Percentiles rank a stretch among this genome's conserved stretches.
Conservation (phyloP, 176 grass and related monocot genomes). For the Raddia guianensis region DNA sequence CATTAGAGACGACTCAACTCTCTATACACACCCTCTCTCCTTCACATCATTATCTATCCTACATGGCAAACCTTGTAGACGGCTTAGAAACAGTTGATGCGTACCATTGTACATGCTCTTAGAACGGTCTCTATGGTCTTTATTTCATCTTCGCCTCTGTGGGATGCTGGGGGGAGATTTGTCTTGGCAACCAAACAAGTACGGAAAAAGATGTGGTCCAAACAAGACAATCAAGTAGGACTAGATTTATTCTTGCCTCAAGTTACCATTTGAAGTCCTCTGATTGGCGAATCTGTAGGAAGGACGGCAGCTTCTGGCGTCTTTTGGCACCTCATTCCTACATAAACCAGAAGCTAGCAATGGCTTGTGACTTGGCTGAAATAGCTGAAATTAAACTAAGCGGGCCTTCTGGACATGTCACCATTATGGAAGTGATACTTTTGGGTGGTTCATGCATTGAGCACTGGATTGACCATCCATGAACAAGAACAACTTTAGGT, state of each 20-base stretch:
- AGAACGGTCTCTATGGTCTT: neutral
- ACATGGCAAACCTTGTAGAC: no score
- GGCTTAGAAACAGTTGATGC: no score
- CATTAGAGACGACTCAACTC: no score
- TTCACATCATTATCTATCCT: no score
- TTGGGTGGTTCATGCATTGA: neutral
- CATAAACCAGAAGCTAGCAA: constrained; percentile 6
- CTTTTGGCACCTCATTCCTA: constrained; percentile 25
- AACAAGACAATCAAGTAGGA: constrained; percentile 22
- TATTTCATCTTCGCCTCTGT: constrained; percentile 5
- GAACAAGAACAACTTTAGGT: neutral
- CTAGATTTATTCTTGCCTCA: neutral
- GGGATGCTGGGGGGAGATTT: neutral
- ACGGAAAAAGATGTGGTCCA: constrained; percentile 32
- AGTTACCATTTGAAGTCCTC: constrained; percentile 23
- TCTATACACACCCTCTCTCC: no score
- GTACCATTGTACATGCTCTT: no score
- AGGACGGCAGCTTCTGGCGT: neutral
- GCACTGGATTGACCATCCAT: neutral
- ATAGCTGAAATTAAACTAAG: constrained; percentile 19
- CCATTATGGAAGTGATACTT: neutral
- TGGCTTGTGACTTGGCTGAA: constrained; percentile 10
- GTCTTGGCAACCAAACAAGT: constrained; percentile 11
- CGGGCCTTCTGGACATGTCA: neutral
- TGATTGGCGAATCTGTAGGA: neutral